Percentiles rank a stretch among this genome's conserved stretches.
phyloP scores from a whole-genome alignment of 116 monocot species.

The Papilionanthe hybrid region DNA sequence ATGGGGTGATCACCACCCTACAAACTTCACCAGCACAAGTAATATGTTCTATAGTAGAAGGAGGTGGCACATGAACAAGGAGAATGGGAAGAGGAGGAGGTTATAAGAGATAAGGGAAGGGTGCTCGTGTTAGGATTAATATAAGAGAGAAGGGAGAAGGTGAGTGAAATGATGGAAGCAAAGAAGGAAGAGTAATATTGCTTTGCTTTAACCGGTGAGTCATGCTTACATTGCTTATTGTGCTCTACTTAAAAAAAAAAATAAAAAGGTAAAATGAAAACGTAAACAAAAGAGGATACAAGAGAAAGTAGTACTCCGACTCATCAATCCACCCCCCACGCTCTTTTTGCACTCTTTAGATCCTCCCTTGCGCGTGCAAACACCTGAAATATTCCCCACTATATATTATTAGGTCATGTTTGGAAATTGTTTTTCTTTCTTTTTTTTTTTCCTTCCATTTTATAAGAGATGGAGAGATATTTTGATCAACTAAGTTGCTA shows the following conservation, averaged over 20 bases:
- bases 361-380: slow-evolving; percentile 4
- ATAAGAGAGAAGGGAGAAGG: slow-evolving; percentile 24
- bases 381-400: slow-evolving; percentile 14
- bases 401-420: not conserved
- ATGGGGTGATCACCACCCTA: too few species aligned
- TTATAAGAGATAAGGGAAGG: slow-evolving; percentile 7
- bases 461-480: not conserved
- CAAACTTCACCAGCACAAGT: too few species aligned
- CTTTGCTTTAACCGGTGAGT: slow-evolving; percentile 17
- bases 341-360: not conserved
- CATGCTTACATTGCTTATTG: slow-evolving; percentile 27
- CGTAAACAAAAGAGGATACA: not conserved
- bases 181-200: slow-evolving; percentile 7
- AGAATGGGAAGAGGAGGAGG: not conserved
- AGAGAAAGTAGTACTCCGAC: not conserved
- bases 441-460: not conserved
- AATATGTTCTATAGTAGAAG: too few species aligned
- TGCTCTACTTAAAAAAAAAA: slow-evolving; percentile 1
- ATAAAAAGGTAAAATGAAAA: slow-evolving; percentile 7
- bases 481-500: not conserved
- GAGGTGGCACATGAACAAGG: not conserved
- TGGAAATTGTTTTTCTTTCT: not conserved
- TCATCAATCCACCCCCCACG: slow-evolving; percentile 4
- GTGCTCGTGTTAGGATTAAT: not conserved
- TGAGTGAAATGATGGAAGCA: slow-evolving; percentile 52